phyloP scores from a whole-genome alignment of 345 rosid genomes.

The Leavenworthia alabamica region DNA sequence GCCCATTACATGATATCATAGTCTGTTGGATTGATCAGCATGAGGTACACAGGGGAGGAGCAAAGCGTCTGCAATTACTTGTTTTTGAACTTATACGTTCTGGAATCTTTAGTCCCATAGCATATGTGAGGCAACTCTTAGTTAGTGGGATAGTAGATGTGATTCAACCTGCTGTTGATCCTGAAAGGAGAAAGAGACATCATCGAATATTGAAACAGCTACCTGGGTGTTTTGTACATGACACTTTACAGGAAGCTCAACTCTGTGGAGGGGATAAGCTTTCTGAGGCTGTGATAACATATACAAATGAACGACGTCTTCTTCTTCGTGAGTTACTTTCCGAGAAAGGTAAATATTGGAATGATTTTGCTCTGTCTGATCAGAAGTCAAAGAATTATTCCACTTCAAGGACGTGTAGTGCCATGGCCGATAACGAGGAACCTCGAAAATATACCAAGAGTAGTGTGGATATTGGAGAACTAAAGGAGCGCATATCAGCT shows the following conservation, averaged over 20 bases:
- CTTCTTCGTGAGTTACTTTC: constrained; percentile 50
- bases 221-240: constrained; percentile 58
- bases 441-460: constrained; percentile 42
- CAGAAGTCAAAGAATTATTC: constrained; percentile 37
- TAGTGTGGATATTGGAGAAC: constrained; percentile 41
- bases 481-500: constrained; percentile 62
- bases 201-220: constrained; percentile 73
- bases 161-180: constrained; percentile 40
- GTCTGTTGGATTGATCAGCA: constrained; percentile 99
- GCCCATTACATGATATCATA: constrained; percentile 85
- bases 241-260: constrained; percentile 58
- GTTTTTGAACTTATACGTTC: constrained; percentile 67
- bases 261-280: constrained; percentile 55
- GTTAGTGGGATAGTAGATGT: constrained; percentile 79
- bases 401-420: constrained; percentile 35
- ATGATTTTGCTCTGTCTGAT: constrained; percentile 21
- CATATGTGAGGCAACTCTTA: constrained; percentile 87
- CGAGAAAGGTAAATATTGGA: constrained; percentile 30
- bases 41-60: constrained; percentile 66
- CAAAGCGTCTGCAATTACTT: constrained; percentile 65
- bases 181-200: constrained; percentile 64
- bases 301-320: constrained; percentile 77
- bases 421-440: constrained; percentile 24
- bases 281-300: constrained; percentile 54
- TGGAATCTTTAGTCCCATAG: constrained; percentile 83